Evolutionary conservation across 2,329 filamentous ascomycete species (phyloP).

Genomic region (Arthrocladium fulminans): DNA sequence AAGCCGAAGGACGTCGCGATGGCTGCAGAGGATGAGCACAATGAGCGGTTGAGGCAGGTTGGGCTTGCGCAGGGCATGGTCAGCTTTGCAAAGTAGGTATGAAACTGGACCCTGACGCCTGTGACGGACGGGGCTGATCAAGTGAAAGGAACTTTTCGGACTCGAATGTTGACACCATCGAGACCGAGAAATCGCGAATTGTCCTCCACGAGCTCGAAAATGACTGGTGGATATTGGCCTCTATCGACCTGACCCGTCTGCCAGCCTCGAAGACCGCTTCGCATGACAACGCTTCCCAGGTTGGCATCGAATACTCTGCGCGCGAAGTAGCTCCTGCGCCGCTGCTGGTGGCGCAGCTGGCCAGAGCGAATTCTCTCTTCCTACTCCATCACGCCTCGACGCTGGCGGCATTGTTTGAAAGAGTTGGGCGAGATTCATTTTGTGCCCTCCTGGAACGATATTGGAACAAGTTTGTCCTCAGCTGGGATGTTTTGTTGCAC

Average conservation of each 20-base stretch:
- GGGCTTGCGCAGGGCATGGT: constrained; percentile 96
- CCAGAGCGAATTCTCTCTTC: constrained; percentile 75
- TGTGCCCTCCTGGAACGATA: constrained; percentile 65
- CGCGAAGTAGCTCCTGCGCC: constrained; percentile 78
- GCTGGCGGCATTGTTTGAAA: constrained; percentile 60
- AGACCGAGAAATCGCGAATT: constrained; percentile 81
- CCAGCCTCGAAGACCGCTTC: constrained; percentile 35
- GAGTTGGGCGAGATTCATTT: constrained; percentile 59
- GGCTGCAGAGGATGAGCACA: constrained; percentile 55
- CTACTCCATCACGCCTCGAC: constrained; percentile 76
- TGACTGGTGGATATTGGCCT: constrained; percentile 94
- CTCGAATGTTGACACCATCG: constrained; percentile 69
- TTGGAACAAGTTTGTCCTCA: constrained; percentile 61
- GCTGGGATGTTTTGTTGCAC: constrained; percentile 82
- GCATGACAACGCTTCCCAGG: constrained; percentile 28
- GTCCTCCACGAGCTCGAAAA: constrained; percentile 78
- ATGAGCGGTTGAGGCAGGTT: constrained; percentile 84
- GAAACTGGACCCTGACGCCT: constrained; percentile 16
- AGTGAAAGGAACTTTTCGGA: constrained; percentile 67
- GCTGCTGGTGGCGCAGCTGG: constrained; percentile 69
- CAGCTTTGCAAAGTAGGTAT: constrained; percentile 63
- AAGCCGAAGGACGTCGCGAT: constrained; percentile 21
- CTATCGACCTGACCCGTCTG: constrained; percentile 70
- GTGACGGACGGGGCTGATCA: neutral
- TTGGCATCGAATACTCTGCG: constrained; percentile 66